Evolutionary conservation across 495 filamentous ascomycete genomes (phyloP).

Genomic region (Parathielavia hyrcaniae): DNA sequence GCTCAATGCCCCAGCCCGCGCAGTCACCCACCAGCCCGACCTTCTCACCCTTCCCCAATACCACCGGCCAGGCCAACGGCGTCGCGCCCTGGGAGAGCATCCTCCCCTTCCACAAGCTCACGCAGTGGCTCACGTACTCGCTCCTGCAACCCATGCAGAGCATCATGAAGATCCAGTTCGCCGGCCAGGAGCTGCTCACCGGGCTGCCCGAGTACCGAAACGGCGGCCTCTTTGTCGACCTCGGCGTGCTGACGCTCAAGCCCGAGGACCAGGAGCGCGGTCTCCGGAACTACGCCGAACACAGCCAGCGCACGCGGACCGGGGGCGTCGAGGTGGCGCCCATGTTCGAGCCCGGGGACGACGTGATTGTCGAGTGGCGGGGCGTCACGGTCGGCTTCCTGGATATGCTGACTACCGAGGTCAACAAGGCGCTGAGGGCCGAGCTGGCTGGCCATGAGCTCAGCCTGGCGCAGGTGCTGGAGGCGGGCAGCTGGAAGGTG

Average conservation of each 20-base stretch:
- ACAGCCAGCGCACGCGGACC: slow-evolving; percentile 68
- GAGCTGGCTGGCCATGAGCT: slow-evolving; percentile 52
- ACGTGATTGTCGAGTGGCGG: slow-evolving; percentile 85
- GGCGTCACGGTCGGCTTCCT: slow-evolving; percentile 77
- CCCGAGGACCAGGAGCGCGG: slow-evolving; percentile 57
- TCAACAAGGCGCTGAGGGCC: slow-evolving; percentile 55
- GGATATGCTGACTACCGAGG: slow-evolving; percentile 65
- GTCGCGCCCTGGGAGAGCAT: slow-evolving; percentile 85
- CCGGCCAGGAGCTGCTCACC: slow-evolving; percentile 69
- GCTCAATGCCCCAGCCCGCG: slow-evolving; percentile 65
- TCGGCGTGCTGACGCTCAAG: slow-evolving; percentile 74
- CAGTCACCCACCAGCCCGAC: slow-evolving; percentile 44
- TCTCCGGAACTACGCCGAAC: slow-evolving; percentile 61
- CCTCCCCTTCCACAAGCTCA: slow-evolving; percentile 81
- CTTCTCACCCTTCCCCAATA: slow-evolving; percentile 45
- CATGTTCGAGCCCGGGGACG: slow-evolving; percentile 69
- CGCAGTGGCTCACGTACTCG: slow-evolving; percentile 77
- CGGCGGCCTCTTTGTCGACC: slow-evolving; percentile 76
- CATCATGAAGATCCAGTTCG: slow-evolving; percentile 68
- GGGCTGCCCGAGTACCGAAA: slow-evolving; percentile 86
- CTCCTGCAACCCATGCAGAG: slow-evolving; percentile 81
- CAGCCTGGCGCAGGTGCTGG: slow-evolving; percentile 70
- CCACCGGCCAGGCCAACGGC: slow-evolving; percentile 29
- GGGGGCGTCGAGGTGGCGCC: slow-evolving; percentile 65
- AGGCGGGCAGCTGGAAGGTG: slow-evolving; percentile 96